Evolutionary conservation across 2,329 filamentous ascomycete genomes (phyloP), one percentile per base, ranked within the genome.

Genomic region (Pseudocercospora musae): DNA sequence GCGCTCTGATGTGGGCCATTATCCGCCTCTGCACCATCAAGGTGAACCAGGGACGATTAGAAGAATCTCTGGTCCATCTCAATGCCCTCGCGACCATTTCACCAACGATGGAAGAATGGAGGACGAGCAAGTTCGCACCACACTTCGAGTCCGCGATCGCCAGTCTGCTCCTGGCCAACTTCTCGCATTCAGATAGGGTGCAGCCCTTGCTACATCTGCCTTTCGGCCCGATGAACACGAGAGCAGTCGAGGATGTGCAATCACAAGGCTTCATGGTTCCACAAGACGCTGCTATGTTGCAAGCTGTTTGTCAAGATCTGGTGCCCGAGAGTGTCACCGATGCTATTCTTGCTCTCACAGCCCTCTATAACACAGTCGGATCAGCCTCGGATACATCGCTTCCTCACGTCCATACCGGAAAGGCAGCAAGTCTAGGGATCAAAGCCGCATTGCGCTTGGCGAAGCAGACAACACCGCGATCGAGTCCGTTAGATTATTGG

Each of bases 1-100:
- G 61, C 18, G 42, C 57, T 15, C 27, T 67, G 48, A 57, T 60
- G 25, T 67, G 63, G 63, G 37, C 63, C 4, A 67, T 67, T 5
- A 64, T 65, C 18, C 61, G 63, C 9, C 63, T 67, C 8, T 63
- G 59, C 8, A 65, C 62, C 13, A 62, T 66, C 15, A 66, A 65
- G 25, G 57, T 62, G 37, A 66, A 65, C 21, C 50, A 61, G 23
- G 63, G 63, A 8, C 50, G 66, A 18, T 58, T 67, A 20, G 65
- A 67, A 23, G 62, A 29, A 1, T 65, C 65, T 2, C 40, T 64
- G 52, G 55, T 60, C 15, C 65, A 67, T 52, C 23, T 67, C 13
- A 66, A 64, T 42, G 65, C 63, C 25, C 42, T 67, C 48, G 60
- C 57, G 1, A 42, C 63, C 10, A 58, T 66, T 5, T 59, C 49